A percentile compares a stretch with the other conserved stretches of the same genome.
Conservation (phyloP, 106 monocot species). For the Dioscorea alata region DNA sequence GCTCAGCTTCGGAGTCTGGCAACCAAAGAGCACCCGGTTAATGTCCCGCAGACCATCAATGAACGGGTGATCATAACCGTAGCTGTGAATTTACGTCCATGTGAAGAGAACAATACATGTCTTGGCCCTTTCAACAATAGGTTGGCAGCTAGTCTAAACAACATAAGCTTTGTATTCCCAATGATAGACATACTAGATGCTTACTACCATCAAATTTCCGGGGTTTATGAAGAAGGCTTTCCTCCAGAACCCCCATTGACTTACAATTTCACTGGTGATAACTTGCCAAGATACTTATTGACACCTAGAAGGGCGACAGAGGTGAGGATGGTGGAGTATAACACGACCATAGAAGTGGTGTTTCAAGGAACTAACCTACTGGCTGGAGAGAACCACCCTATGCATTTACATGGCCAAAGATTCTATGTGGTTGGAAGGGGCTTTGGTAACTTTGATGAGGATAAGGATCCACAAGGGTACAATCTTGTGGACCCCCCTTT, state of each 20-base stretch:
- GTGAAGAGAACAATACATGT: not conserved
- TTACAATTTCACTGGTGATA: conserved; percentile 38
- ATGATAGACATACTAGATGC: conserved; percentile 29
- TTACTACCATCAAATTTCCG: conserved; percentile 16
- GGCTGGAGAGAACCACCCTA: conserved; percentile 43
- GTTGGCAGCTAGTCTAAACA: conserved; percentile 37
- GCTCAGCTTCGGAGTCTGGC: conserved; percentile 28
- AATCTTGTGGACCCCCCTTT: conserved; percentile 57
- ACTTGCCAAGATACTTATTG: conserved; percentile 8
- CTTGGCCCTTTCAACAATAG: not conserved
- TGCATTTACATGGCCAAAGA: conserved; percentile 64
- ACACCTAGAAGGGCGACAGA: conserved; percentile 22
- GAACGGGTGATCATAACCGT: conserved; percentile 26
- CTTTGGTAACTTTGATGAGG: conserved; percentile 48
- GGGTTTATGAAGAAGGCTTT: conserved; percentile 19
- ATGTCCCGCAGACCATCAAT: conserved; percentile 34
- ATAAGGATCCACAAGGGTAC: conserved; percentile 31
- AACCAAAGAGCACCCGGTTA: conserved; percentile 13
- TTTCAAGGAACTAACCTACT: conserved; percentile 57
- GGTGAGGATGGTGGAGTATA: conserved; percentile 47
- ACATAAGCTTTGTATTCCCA: conserved; percentile 30
- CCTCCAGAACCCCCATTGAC: conserved; percentile 25
- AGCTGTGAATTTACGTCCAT: conserved; percentile 22
- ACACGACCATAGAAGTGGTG: conserved; percentile 41
- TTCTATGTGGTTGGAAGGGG: conserved; percentile 65